Conservation (phyloP, 1,139 yeast species). For the Kazachstania sp. region DNA sequence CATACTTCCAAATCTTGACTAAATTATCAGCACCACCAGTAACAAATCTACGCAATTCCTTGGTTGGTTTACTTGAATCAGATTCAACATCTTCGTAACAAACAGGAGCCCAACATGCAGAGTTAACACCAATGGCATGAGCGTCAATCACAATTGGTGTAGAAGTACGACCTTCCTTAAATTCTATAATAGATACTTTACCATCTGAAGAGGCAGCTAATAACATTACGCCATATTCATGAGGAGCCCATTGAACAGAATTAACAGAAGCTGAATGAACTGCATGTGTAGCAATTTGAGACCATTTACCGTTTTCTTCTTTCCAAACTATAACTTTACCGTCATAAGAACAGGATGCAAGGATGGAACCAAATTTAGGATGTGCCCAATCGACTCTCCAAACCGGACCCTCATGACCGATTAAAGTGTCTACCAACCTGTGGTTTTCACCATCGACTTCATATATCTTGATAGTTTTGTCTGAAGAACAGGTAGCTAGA, state of each 20-base stretch:
- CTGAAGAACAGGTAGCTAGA: constrained; percentile 91
- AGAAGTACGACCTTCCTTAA: constrained; percentile 82
- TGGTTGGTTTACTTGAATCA: constrained; percentile 21
- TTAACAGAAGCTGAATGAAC: constrained; percentile 92
- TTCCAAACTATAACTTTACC: constrained; percentile 94
- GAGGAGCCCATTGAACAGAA: constrained; percentile 96
- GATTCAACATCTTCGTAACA: constrained; percentile 25
- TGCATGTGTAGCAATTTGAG: constrained; percentile 76
- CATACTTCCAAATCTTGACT: constrained; percentile 83
- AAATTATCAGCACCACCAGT: constrained; percentile 94
- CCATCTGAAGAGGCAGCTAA: constrained; percentile 94
- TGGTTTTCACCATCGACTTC: constrained; percentile 83
- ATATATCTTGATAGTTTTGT: constrained; percentile 85
- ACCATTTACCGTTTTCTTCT: constrained; percentile 86
- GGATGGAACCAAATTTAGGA: constrained; percentile 90
- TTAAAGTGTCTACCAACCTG: constrained; percentile 68
- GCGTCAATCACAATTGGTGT: constrained; percentile 49
- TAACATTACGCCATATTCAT: constrained; percentile 87
- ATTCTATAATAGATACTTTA: constrained; percentile 79
- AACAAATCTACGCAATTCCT: constrained; percentile 57
- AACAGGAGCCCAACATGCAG: constrained; percentile 92
- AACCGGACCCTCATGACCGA: constrained; percentile 94
- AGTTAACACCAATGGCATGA: constrained; percentile 87
- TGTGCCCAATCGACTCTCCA: constrained; percentile 99
- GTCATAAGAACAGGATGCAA: constrained; percentile 92